Evolutionary conservation across 2,329 filamentous ascomycete genomes (phyloP), one percentile per base, ranked within the genome.

Genomic region (Trichoderma sp.): DNA sequence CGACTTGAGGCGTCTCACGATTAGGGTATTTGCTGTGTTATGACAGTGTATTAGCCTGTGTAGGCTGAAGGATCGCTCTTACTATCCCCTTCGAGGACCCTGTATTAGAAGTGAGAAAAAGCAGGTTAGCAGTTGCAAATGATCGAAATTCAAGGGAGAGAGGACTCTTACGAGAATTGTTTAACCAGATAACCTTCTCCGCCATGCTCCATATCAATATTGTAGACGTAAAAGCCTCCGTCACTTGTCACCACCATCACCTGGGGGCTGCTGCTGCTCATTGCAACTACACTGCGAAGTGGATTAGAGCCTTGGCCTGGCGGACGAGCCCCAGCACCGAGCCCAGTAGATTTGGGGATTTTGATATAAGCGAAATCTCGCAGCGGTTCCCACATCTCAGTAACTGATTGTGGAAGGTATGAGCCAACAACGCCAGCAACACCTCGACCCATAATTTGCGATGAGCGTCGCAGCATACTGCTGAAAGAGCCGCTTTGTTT

Each of bases 241-340:
- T 99, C 96, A 74, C 91, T 97, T 0, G 96, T 99, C 16, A 97
- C 94, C 0, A 98, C 93, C 94, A 99, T 98, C 59, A 99, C 92
- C 75, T 98, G 94, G 0, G 96, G 96, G 30, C 92, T 94, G 77
- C 90, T 97, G 76, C 91, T 96, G 77, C 93, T 97, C 90, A 99
- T 96, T 10, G 96, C 95, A 54, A 99, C 96, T n/a, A 99, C 95
- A 73, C 93, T 97, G 72, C 92, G 86, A 51, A 97, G 80, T 0
- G 92, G 90, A 0, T 85, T 74, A 6, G 77, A 75, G 1, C 76
- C 72, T 5, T 77, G 75, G 28, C 80, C 75, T 5, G 79, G 24
- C 72, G 71, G 56, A 37, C 73, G 59, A 6, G 75, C 69, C 39
- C 71, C 59, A 4, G 71, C 55, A 6, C 68, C 70, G 5, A 75